Conservation (phyloP, 1,139 yeast species). For the Eremothecium gossypii region DNA sequence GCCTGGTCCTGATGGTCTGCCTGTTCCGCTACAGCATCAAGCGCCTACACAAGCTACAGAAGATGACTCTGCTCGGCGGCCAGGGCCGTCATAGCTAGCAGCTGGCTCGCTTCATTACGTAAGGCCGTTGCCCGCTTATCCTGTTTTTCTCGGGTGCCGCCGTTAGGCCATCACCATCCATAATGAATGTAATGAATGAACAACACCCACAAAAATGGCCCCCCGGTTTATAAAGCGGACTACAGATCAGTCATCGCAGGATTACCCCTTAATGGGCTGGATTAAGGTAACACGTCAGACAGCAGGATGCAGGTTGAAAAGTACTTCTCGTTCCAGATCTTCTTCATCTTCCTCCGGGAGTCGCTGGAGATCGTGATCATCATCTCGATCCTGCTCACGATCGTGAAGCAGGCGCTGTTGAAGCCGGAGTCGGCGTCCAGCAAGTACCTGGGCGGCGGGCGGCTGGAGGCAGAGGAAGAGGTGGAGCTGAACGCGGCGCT, state of each 20-base stretch:
- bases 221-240: too few species aligned
- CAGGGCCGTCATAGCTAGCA: neutral
- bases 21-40: slow-evolving; percentile 34
- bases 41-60: slow-evolving; percentile 35
- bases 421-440: slow-evolving; percentile 6
- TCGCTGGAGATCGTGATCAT: slow-evolving; percentile 83
- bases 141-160: neutral
- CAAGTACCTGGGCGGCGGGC: slow-evolving; percentile 5
- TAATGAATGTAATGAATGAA: too few species aligned
- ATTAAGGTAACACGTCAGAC: neutral
- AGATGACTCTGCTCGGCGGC: slow-evolving; percentile 11
- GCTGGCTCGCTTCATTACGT: neutral
- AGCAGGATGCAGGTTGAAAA: slow-evolving; percentile 22
- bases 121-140: neutral
- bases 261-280: neutral
- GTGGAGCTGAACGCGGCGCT: slow-evolving; percentile 5
- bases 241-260: too few species aligned
- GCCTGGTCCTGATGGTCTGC: slow-evolving; percentile 18
- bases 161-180: neutral
- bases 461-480: slow-evolving; percentile 21
- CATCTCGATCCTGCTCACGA: slow-evolving; percentile 81
- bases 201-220: too few species aligned
- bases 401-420: slow-evolving; percentile 58
- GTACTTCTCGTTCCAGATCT: slow-evolving; percentile 39
- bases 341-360: slow-evolving; percentile 86